Percentiles rank a stretch among this genome's conserved stretches.
Evolutionary conservation across 2,329 filamentous ascomycete species (phyloP).

Genomic region (Huntiella omanensis): DNA sequence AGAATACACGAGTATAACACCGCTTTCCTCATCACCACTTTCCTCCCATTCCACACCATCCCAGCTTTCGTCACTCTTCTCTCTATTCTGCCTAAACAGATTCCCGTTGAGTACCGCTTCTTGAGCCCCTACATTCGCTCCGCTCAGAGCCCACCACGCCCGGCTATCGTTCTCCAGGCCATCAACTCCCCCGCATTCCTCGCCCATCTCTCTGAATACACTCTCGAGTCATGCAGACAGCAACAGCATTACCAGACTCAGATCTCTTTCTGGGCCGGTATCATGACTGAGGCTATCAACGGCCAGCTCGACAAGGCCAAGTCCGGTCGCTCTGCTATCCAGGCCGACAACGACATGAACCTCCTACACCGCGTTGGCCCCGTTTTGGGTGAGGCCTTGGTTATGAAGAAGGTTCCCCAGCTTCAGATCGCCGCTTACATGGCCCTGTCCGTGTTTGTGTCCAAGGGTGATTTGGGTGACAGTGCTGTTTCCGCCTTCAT

Average conservation of each 20-base stretch:
- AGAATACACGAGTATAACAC: slow-evolving; percentile 90
- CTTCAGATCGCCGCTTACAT: slow-evolving; percentile 81
- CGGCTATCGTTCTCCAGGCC: slow-evolving; percentile 67
- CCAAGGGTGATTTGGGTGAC: slow-evolving; percentile 65
- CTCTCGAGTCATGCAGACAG: slow-evolving; percentile 51
- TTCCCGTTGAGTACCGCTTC: slow-evolving; percentile 64
- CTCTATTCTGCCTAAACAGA: slow-evolving; percentile 60
- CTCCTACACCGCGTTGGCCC: slow-evolving; percentile 48
- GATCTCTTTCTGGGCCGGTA: slow-evolving; percentile 76
- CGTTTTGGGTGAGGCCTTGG: slow-evolving; percentile 58
- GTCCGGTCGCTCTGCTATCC: slow-evolving; percentile 57
- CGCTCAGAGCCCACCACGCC: slow-evolving; percentile 55
- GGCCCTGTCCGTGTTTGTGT: slow-evolving; percentile 68
- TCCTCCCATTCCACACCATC: slow-evolving; percentile 79
- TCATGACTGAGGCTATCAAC: slow-evolving; percentile 70
- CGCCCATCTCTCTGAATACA: slow-evolving; percentile 56
- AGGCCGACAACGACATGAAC: slow-evolving; percentile 65
- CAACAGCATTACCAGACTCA: slow-evolving; percentile 59
- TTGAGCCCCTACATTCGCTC: slow-evolving; percentile 71
- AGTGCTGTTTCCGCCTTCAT: slow-evolving; percentile 68
- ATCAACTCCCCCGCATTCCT: slow-evolving; percentile 63
- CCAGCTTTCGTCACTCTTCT: slow-evolving; percentile 72
- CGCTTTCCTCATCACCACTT: slow-evolving; percentile 56
- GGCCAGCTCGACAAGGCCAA: slow-evolving; percentile 60
- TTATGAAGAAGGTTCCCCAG: slow-evolving; percentile 56